Percentiles rank a stretch among this genome's conserved stretches.
Evolutionary conservation across 169 alveolate genomes (phyloP).

Genomic region (Cryptosporidium viatorum): DNA sequence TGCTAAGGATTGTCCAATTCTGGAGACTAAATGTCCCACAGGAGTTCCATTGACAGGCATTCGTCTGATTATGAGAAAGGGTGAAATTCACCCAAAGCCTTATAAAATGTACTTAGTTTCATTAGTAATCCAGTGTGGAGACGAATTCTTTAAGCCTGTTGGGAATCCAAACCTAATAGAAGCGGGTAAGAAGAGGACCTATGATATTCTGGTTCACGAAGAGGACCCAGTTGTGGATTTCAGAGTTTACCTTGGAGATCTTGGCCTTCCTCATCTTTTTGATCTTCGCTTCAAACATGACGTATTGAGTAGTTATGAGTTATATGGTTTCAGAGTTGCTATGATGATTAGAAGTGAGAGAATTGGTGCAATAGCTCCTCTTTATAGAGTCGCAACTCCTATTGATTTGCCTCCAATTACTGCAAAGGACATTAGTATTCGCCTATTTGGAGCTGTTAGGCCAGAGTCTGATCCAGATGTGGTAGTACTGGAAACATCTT

Average conservation of each 20-base stretch:
- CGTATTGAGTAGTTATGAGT: constrained; percentile 48
- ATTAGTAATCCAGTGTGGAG: constrained; percentile 55
- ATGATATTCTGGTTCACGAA: constrained; percentile 63
- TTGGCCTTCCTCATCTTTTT: constrained; percentile 65
- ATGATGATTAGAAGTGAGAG: constrained; percentile 70
- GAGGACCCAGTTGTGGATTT: constrained; percentile 71
- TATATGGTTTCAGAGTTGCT: constrained; percentile 71
- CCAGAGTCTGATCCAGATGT: constrained; percentile 64
- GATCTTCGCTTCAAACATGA: constrained; percentile 50
- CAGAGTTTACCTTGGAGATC: constrained; percentile 54
- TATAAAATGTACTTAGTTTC: constrained; percentile 49
- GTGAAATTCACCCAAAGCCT: constrained; percentile 61
- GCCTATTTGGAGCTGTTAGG: constrained; percentile 65
- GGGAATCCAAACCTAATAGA: constrained; percentile 65
- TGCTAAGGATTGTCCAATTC: constrained; percentile 51
- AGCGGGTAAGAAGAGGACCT: constrained; percentile 30
- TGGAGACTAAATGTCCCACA: constrained; percentile 62
- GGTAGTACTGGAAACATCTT: constrained; percentile 56
- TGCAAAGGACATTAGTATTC: constrained; percentile 65
- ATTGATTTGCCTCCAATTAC: constrained; percentile 60
- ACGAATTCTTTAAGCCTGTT: constrained; percentile 51
- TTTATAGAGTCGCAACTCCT: constrained; percentile 50
- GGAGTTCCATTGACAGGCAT: constrained; percentile 69
- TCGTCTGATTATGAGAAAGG: constrained; percentile 53
- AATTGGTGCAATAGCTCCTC: constrained; percentile 61